Base-by-base conservation (phyloP, 2,329 filamentous ascomycete genomes). In the Botrytis aclada region DNA sequence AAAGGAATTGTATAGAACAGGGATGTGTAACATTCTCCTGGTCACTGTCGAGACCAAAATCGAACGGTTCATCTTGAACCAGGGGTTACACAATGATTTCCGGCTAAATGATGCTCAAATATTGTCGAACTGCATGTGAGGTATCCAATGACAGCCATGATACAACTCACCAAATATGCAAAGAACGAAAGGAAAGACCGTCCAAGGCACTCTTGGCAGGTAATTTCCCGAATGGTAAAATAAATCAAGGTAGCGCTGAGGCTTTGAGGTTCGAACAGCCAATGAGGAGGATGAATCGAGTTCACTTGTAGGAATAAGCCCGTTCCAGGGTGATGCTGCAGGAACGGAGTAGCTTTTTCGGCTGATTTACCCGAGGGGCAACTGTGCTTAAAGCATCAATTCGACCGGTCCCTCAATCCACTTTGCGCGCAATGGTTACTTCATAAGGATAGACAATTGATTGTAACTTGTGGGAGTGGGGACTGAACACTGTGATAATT, bases 81-180 rank as follows among this genome's bases (percentile, higher is more conserved):
- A 64, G 47, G 47, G 65, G 65, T 9, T 41, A 32, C 65, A 67
- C 47, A 12, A 56, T 25, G 45, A 47, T 54, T 25, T 45, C 45
- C 54, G 45, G 18, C 64, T 29, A 66, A 29, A 54, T 56, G 32
- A 66, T 54, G 25, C 45, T 39, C 45, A 66, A 32, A 66, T 54
- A 39, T 54, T 34, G 51, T 39, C 34, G 12, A 22, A 25, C 14
- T 54, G 64, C 45, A 67, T 67, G 45, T 37, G 10, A n/a, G 12
- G 9, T 54, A 9, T 32, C 64, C 64, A 67, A 67, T 67, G 25
- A 54, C 18, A 25, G 18, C 34, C 51, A 51, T 67, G 37, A 41
- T 32, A 41, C n/a, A n/a, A 4, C 65, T 56, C 65, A 47, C 34
- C 16, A 67, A 67, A 56, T 20, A 67, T 67, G 65, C 47, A 56